Conservation (phyloP, 2,329 filamentous ascomycete genomes). For the Talaromyces pinophilus region DNA sequence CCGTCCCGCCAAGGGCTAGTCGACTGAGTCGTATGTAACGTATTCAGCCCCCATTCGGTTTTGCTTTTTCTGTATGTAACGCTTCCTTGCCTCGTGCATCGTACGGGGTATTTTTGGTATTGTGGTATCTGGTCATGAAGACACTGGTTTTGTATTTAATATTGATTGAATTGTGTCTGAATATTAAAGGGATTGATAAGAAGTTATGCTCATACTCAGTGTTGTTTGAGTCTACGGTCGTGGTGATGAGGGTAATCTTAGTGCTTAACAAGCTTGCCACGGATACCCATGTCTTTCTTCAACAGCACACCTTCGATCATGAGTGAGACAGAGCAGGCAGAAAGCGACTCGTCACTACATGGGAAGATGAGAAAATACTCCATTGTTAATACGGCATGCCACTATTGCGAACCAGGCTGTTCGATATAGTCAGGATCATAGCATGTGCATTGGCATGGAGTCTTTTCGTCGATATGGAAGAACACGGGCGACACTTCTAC, state of each 20-base stretch:
- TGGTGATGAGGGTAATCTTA: background rate
- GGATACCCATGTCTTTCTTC: background rate
- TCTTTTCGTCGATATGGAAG: background rate
- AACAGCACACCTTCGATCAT: background rate
- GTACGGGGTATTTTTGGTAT: background rate
- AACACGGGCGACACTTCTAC: background rate
- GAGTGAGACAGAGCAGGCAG: background rate
- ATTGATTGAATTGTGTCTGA: background rate
- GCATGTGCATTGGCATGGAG: background rate
- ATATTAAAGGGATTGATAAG: background rate
- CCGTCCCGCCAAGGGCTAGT: constrained; percentile 18
- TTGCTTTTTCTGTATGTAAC: constrained; percentile 6
- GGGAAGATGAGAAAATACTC: background rate
- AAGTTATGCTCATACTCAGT: background rate
- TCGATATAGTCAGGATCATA: background rate
- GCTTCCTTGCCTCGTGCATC: background rate
- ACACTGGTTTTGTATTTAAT: background rate
- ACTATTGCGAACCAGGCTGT: background rate
- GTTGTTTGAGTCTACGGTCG: background rate
- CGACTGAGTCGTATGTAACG: background rate
- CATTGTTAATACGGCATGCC: background rate
- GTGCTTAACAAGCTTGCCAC: background rate
- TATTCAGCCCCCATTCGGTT: constrained; percentile 2
- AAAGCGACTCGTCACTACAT: background rate
- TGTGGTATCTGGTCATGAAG: background rate